Evolutionary conservation across 129 eudicot species (phyloP).

Genomic region (Solidago caesia): DNA sequence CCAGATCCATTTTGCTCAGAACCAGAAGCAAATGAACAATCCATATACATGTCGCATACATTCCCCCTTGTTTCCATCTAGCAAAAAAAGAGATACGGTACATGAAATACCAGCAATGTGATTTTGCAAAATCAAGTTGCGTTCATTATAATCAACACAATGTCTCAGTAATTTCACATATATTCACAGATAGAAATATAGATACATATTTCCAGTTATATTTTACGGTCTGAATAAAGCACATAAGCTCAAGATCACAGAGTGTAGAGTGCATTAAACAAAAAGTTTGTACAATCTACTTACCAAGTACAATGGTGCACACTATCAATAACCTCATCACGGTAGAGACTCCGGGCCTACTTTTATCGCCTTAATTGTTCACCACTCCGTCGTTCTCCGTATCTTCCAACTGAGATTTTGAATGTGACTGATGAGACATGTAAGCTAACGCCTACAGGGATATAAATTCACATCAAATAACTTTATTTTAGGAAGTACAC

Average conservation of each 20-base stretch:
- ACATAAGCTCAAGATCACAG: no score
- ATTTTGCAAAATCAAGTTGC: not conserved
- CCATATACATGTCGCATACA: slow-evolving; percentile 96
- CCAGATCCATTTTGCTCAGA: slow-evolving; percentile 80
- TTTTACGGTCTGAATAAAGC: no score
- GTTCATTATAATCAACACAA: slow-evolving; percentile 1
- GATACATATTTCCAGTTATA: no score
- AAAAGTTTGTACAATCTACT: no score
- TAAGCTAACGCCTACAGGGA: slow-evolving; percentile 81
- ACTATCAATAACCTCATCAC: slow-evolving; percentile 91
- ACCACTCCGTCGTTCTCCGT: slow-evolving; percentile 60
- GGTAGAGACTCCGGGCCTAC: slow-evolving; percentile 72
- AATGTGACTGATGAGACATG: slow-evolving; percentile 87
- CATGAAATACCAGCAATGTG: slow-evolving; percentile 42
- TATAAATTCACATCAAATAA: no score
- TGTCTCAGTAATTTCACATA: not conserved
- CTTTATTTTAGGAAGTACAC: no score
- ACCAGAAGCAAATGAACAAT: slow-evolving; percentile 83
- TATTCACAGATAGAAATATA: no score
- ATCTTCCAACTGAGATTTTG: slow-evolving; percentile 78
- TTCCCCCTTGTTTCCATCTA: slow-evolving; percentile 97
- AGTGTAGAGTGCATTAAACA: no score
- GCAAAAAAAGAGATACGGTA: slow-evolving; percentile 78
- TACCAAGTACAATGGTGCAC: slow-evolving; percentile 82
- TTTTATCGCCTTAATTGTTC: slow-evolving; percentile 80